Evolutionary conservation across 257 asterid genomes (phyloP).

Genomic region (Solanum chilense): DNA sequence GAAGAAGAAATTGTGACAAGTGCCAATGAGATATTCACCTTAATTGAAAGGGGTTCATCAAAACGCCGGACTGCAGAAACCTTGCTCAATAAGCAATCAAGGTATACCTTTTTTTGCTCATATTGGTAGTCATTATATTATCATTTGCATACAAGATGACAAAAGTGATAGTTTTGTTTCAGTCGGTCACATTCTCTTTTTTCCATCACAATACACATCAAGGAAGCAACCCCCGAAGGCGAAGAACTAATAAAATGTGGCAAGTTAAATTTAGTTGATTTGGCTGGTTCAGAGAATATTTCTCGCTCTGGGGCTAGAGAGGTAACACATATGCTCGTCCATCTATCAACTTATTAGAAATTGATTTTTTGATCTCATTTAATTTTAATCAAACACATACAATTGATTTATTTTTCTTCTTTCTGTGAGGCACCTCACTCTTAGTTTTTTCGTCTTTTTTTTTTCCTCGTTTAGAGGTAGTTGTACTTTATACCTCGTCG

Average conservation of each 20-base stretch:
- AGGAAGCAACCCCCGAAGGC: constrained; percentile 90
- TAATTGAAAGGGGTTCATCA: constrained; percentile 81
- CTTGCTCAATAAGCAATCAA: constrained; percentile 75
- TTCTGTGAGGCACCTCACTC: background rate
- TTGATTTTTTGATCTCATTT: background rate
- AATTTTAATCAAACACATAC: background rate
- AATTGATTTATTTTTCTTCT: background rate
- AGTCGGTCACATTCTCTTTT: constrained; percentile 93
- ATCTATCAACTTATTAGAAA: background rate
- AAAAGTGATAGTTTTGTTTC: constrained; percentile 10
- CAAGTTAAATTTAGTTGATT: constrained; percentile 80
- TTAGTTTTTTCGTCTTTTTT: background rate
- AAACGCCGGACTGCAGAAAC: constrained; percentile 91
- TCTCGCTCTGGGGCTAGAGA: constrained; percentile 94
- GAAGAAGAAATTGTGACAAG: constrained; percentile 83
- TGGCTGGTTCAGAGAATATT: constrained; percentile 90
- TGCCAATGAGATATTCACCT: constrained; percentile 66
- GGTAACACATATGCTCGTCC: constrained; percentile 25
- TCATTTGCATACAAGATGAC: background rate
- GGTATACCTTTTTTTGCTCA: constrained; percentile 15
- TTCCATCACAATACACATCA: constrained; percentile 81
- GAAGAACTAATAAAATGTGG: constrained; percentile 91
- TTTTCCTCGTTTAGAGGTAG: background rate
- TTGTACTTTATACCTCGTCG: background rate
- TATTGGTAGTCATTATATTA: background rate